Conservation (phyloP, 305 asterid species). For the Withania somnifera region DNA sequence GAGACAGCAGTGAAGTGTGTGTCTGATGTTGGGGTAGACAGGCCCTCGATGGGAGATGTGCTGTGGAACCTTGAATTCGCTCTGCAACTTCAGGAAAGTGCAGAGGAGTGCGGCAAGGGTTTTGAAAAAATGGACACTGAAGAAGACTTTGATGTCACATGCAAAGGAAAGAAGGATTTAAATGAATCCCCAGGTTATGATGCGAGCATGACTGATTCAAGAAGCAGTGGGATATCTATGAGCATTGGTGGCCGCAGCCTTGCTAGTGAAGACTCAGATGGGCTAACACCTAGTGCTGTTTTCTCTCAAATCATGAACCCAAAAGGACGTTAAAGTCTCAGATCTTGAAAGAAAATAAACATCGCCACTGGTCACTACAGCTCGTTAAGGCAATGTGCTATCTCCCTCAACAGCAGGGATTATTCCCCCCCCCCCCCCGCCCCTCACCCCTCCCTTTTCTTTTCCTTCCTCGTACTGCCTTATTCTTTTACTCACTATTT, state of each 20-base stretch:
- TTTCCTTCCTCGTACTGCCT: not conserved
- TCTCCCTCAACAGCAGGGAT: not conserved
- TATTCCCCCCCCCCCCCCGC: too few species aligned
- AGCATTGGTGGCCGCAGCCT: conserved; percentile 93
- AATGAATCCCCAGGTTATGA: conserved; percentile 45
- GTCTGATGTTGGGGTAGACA: conserved; percentile 63
- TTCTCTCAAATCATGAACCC: conserved; percentile 98
- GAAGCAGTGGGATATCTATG: conserved; percentile 81
- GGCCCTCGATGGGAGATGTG: conserved; percentile 96
- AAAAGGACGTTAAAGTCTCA: conserved; percentile 54
- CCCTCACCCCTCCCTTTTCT: not conserved
- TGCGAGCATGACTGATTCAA: conserved; percentile 58
- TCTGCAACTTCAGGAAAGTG: conserved; percentile 85
- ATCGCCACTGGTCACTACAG: not conserved
- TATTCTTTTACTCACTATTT: conserved; percentile 5
- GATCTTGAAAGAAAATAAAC: not conserved
- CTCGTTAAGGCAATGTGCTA: not conserved
- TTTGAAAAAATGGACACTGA: conserved; percentile 42
- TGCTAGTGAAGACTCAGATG: conserved; percentile 88
- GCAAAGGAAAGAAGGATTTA: conserved; percentile 43
- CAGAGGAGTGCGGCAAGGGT: conserved; percentile 76
- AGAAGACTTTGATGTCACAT: conserved; percentile 30
- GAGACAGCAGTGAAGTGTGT: conserved; percentile 93
- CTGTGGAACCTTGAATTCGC: conserved; percentile 94
- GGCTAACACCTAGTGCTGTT: conserved; percentile 86